Evolutionary conservation across 2,329 filamentous ascomycete genomes (phyloP).

Genomic region (Hymenoscyphus fructigenus): DNA sequence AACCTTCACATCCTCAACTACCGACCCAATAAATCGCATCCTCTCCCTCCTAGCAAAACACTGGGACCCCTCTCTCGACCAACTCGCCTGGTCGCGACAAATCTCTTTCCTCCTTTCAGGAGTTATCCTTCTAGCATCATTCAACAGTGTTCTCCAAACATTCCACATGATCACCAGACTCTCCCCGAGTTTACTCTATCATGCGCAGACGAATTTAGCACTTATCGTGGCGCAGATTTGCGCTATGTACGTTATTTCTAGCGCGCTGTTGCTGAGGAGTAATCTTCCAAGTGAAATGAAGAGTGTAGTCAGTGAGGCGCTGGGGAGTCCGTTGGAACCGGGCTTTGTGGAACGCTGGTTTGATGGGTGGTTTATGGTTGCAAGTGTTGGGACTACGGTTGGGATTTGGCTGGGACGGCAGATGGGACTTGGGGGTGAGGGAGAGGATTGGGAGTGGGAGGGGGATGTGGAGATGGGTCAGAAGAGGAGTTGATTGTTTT

Average conservation of each 20-base stretch:
- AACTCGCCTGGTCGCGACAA: slow-evolving; percentile 78
- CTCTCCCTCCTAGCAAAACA: slow-evolving; percentile 78
- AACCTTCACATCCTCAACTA: slow-evolving; percentile 55
- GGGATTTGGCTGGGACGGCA: slow-evolving; percentile 73
- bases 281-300: slow-evolving; percentile 78
- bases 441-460: slow-evolving; percentile 57
- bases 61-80: slow-evolving; percentile 80
- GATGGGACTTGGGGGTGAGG: slow-evolving; percentile 46
- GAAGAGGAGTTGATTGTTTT: slow-evolving; percentile 69
- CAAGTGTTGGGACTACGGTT: slow-evolving; percentile 63
- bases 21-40: slow-evolving; percentile 81
- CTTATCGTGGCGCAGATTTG: slow-evolving; percentile 77
- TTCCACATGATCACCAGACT: slow-evolving; percentile 78
- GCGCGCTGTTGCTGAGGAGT: slow-evolving; percentile 72
- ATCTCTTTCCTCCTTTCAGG: slow-evolving; percentile 83
- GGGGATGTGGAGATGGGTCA: slow-evolving; percentile 68
- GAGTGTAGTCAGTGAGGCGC: slow-evolving; percentile 71
- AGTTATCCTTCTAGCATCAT: slow-evolving; percentile 77
- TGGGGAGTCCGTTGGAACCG: slow-evolving; percentile 70
- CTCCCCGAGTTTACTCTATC: slow-evolving; percentile 69
- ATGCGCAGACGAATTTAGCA: slow-evolving; percentile 71
- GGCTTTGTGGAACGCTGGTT: slow-evolving; percentile 81
- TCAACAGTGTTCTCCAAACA: slow-evolving; percentile 82
- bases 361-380: slow-evolving; percentile 78
- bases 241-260: slow-evolving; percentile 82